Base-by-base conservation (phyloP, 768 basidiomycete species). In the Suillus clintonianus region DNA sequence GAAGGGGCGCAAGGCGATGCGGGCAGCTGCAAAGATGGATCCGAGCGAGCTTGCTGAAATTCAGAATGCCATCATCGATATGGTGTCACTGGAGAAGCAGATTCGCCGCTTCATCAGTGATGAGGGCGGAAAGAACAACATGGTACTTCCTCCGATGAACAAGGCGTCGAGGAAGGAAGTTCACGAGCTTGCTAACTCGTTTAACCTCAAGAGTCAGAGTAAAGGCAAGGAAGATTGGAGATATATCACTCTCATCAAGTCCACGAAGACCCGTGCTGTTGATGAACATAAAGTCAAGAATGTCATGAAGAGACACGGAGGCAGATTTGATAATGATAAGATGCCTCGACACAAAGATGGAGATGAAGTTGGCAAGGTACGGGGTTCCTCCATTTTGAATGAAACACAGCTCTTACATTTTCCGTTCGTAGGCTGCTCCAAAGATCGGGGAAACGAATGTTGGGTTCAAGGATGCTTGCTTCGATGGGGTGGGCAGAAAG, bases 401-500 rank as follows among this genome's bases (percentile, higher is more conserved):
- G n/a, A n/a, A n/a, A n/a, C n/a, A n/a, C n/a, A 81, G 47, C 22
- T 48, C n/a, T 53, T 50, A 48, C 39, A 13, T 61, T 53, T 5
- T 66, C 58, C n/a, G 10, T 57, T 65, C 10, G 17, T 71, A 91
- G 83, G 88, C 89, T 55, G 94, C 93, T 15, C 91, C 91, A 2
- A 94, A 89, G 78, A 90, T 98, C 60, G 89, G 85, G 15, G 80
- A 85, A 66, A 79, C 85, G 2, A 98, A 98, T 68, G 71, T 95
- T 57, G 97, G 97, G 0, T 97, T 97, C 79, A 86, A 86, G 78
- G 78, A 85, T 99, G 86, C 74, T 98, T 66, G 87, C 89, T 17
- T 81, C 84, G 64, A 97, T 98, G 96, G 96, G 96, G 47, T 97
- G 95, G 95, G 74, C 85, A 4, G 92, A 94, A 69, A 95, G 95